Evolutionary conservation across 176 grass and related monocot genomes (phyloP).

Genomic region (Rhynchospora tenuis): DNA sequence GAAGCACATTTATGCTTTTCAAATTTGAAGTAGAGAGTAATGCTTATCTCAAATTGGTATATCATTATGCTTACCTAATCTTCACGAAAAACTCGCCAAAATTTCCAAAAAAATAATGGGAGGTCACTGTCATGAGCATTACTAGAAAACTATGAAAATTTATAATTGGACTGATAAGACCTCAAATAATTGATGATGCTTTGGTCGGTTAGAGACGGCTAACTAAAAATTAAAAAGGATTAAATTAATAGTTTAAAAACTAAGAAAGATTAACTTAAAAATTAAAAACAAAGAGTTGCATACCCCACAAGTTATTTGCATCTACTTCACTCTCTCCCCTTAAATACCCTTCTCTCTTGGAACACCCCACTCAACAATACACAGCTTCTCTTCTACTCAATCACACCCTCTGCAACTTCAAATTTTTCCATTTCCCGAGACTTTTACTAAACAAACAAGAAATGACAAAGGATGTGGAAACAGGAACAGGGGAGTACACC

Average conservation of each 20-base stretch:
- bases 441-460: not conserved
- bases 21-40: too few species aligned
- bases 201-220: conserved; percentile 67
- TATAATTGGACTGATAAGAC: conserved; percentile 4
- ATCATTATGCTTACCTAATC: too few species aligned
- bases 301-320: conserved; percentile 8
- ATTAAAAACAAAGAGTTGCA: not conserved
- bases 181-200: conserved; percentile 39
- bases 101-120: too few species aligned
- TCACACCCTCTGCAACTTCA: not conserved
- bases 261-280: conserved; percentile 6
- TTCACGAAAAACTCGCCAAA: too few species aligned
- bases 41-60: too few species aligned
- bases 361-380: conserved; percentile 16
- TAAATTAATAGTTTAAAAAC: conserved; percentile 21
- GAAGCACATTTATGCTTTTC: too few species aligned
- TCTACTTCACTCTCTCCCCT: conserved; percentile 1
- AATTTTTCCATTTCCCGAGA: not conserved
- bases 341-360: conserved; percentile 41
- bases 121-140: too few species aligned
- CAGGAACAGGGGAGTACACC: conserved; percentile 34
- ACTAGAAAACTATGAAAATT: not conserved
- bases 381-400: not conserved
- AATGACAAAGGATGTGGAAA: conserved; percentile 86
- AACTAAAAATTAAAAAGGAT: conserved; percentile 31